Percentiles rank a stretch among this genome's conserved stretches.
Conservation (phyloP, 305 asterid species). For the Fraxinus velutina region DNA sequence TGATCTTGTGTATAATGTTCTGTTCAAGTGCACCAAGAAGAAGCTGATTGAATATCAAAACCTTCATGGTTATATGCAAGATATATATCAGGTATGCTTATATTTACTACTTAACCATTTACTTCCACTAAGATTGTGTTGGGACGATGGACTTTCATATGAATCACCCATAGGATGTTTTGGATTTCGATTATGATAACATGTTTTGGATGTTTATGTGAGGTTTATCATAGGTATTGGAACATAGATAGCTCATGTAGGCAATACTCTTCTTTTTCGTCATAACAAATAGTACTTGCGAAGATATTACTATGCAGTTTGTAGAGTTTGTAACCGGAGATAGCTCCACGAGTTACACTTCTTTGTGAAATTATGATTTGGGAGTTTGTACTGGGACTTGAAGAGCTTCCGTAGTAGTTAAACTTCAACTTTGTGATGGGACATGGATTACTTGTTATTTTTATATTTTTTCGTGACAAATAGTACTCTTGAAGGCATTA, state of each 20-base stretch:
- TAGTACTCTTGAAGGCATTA: background rate
- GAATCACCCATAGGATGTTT: background rate
- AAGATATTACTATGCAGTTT: background rate
- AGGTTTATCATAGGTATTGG: background rate
- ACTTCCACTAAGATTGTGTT: background rate
- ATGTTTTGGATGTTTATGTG: background rate
- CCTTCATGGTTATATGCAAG: slow-evolving; percentile 69
- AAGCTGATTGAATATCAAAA: slow-evolving; percentile 65
- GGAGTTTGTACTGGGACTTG: background rate
- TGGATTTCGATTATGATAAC: background rate
- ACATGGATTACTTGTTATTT: background rate
- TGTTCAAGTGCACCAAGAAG: slow-evolving; percentile 92
- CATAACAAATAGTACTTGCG: background rate
- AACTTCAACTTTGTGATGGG: background rate
- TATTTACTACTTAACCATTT: background rate
- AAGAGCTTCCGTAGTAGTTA: background rate
- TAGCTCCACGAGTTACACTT: background rate
- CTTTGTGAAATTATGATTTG: background rate
- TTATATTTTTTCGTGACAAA: background rate
- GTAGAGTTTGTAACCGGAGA: background rate
- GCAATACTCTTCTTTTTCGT: background rate
- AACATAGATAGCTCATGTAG: background rate
- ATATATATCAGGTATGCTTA: slow-evolving; percentile 72
- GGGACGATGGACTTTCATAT: background rate
- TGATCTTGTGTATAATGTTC: slow-evolving; percentile 73